phyloP scores from a whole-genome alignment of 768 basidiomycete species.

The Lyophyllum shimeji region DNA sequence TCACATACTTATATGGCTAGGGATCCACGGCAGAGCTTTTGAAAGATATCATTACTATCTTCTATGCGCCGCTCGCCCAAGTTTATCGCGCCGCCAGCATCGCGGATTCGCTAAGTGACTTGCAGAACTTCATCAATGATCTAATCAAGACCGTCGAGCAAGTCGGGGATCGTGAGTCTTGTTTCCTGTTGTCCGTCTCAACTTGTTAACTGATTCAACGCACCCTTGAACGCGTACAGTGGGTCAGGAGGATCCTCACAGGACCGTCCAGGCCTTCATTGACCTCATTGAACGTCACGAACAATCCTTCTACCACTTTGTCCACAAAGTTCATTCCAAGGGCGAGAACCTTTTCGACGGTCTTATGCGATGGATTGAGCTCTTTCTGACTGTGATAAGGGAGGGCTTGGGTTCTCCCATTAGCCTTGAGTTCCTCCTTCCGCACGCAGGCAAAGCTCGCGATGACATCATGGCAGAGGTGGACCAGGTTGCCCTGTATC shows the following conservation, averaged over 20 bases:
- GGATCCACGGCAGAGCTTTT: conserved; percentile 92
- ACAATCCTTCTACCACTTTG: conserved; percentile 93
- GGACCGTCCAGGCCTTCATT: conserved; percentile 91
- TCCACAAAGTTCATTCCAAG: conserved; percentile 98
- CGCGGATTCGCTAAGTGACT: conserved; percentile 85
- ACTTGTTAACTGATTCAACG: conserved; percentile 5
- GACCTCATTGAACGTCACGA: conserved; percentile 93
- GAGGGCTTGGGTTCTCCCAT: conserved; percentile 79
- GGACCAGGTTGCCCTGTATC: conserved; percentile 86
- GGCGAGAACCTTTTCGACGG: conserved; percentile 91
- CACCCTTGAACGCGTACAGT: conserved; percentile 43
- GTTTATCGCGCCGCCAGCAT: conserved; percentile 98
- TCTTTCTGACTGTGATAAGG: conserved; percentile 87
- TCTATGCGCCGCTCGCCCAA: conserved; percentile 94
- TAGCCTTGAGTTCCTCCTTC: conserved; percentile 88
- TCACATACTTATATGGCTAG: conserved; percentile 37
- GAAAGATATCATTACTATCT: conserved; percentile 98
- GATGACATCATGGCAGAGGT: conserved; percentile 77
- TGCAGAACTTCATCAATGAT: conserved; percentile 94
- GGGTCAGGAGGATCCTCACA: conserved; percentile 77
- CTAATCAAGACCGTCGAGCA: conserved; percentile 92
- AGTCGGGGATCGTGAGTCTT: conserved; percentile 78
- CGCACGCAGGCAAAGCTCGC: conserved; percentile 80
- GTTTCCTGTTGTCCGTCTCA: neutral
- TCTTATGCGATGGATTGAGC: conserved; percentile 96